These are phyloP conservation scores for Yarrowia osloensis DNA, from an alignment of 805 yeast genomes.

Conservation along the genomic window DNA sequence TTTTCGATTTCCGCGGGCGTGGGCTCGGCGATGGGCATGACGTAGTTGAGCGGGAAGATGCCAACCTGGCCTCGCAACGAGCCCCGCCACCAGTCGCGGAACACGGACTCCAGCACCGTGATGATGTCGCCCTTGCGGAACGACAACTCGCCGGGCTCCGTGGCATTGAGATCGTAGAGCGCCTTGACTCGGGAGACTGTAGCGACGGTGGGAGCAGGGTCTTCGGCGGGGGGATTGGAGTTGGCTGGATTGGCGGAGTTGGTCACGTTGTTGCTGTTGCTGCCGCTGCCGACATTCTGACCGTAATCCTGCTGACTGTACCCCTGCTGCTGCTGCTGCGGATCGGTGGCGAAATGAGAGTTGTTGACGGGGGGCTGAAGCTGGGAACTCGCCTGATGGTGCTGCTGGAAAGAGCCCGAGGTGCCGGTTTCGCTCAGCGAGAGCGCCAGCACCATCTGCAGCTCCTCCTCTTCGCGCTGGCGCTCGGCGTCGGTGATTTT, in stretches of 20 bases:
- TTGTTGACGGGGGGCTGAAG: background rate
- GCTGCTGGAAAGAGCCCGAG: slow-evolving; percentile 13
- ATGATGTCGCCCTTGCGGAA: slow-evolving; percentile 87
- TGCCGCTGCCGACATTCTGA: background rate
- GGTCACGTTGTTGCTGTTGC: background rate
- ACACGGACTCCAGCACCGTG: slow-evolving; percentile 81
- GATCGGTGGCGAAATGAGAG: background rate
- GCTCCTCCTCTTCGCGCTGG: slow-evolving; percentile 71
- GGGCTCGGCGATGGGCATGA: slow-evolving; percentile 70
- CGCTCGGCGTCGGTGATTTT: slow-evolving; percentile 51
- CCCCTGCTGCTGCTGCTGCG: slow-evolving; percentile 23
- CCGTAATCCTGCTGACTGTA: slow-evolving; percentile 35
- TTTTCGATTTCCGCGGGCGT: slow-evolving; percentile 58
- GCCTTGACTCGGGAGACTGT: slow-evolving; percentile 74
- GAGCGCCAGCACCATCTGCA: slow-evolving; percentile 71
- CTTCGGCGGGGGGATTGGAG: background rate
- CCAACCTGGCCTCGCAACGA: slow-evolving; percentile 78
- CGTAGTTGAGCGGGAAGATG: slow-evolving; percentile 90
- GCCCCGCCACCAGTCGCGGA: slow-evolving; percentile 96
- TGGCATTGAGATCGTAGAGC: slow-evolving; percentile 72
- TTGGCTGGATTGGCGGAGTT: too few species aligned
- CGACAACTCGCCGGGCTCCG: slow-evolving; percentile 84
- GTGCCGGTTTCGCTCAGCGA: slow-evolving; percentile 61
- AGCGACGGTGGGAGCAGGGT: slow-evolving; percentile 39
- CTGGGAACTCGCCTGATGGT: background rate